Base-by-base conservation (phyloP, 768 basidiomycete species). In the Suillus subluteus region DNA sequence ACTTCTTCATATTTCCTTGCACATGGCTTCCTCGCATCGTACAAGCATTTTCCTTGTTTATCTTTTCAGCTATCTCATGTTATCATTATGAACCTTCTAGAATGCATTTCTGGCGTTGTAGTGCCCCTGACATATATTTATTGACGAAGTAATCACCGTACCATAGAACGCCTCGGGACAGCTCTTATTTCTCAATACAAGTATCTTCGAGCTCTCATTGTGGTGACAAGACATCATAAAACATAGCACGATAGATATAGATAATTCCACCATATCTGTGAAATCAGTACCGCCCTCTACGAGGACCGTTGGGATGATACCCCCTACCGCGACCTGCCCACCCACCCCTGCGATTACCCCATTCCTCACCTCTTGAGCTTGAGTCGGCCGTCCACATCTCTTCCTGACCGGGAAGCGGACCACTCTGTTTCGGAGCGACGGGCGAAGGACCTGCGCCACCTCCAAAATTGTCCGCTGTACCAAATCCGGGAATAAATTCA, bases 401-500 rank as follows among this genome's bases (percentile, higher is more conserved):
- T 46, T 86, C 84, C 69, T 88, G 88, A 52, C 80, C 78, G 7
- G 83, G 83, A 62, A 83, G 70, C 64, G 83, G 77, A 13, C 80
- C 65, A 70, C 69, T 63, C 58, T 73, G 78, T 73, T 69, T 75
- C 75, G 77, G 78, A 72, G 71, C 77, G 72, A 71, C 72, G 72
- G 72, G 72, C 69, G 68, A 72, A 11, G 58, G 62, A 6, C 74
- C 75, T 16, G 72, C 68, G 46, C 65, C 18, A 43, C 69, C 64
- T 13, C 70, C 72, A 18, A 78, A 66, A 35, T 73, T 74, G 0
- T 77, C 78, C 3, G 75, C 72, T 8, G 79, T 79, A 13, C 87
- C 85, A 66, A 91, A 81, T 1, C 91, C 91, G 37, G 91, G 91
- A 23, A 91, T 87, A 67, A 83, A 82, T 67, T 88, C 88, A 54